Base-by-base conservation (phyloP, 192 early-diverging fungal genomes). In the Rhizophagus prolifer region DNA sequence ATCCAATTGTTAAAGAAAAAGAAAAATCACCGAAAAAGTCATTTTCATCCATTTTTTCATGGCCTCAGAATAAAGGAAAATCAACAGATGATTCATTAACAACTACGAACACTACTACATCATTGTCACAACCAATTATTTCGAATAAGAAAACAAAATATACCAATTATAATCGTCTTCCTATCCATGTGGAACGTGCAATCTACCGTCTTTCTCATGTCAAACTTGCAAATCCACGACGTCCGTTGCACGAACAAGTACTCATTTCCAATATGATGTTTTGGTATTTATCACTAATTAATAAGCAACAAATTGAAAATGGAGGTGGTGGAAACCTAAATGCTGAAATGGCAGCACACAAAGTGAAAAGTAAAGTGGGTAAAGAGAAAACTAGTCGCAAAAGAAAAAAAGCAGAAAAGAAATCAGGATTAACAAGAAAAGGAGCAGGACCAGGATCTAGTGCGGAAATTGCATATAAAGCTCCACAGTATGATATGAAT, bases 241-340 rank as follows among this genome's bases (percentile, higher is more conserved):
- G 92, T 4, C 92, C 92, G 25, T 79, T 93, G 23, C 81, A 90
- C 25, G 88, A 93, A 44, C 92, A 93, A 79, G 92, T 93, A 19
- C 74, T 92, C 74, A 86, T 93, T 59, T 92, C 92, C 28, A 93
- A 93, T 68, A 89, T 92, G 87, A 90, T 93, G 89, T 92, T 93
- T 78, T 93, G 92, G 92, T 93, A 93, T 79, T 80, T 93, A 60
- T 90, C 89, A 38, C 85, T 92, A 6, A 89, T 92, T 63, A 90
- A 91, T 71, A 88, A 88, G 21, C 85, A 82, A 65, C 72, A 82
- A n/a, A 21, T 47, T 23, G 73, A 75, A 74, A n/a, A 74, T 63
- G 72, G 72, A 50, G 72, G 31, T 14, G 36, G 23, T 9, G 21
- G 26, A 10, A 75, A 75, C 26, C 61, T 41, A 38, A 75, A 75